phyloP scores from a whole-genome alignment of 352 stramenopile genomes.

The Phytophthora syringae region DNA sequence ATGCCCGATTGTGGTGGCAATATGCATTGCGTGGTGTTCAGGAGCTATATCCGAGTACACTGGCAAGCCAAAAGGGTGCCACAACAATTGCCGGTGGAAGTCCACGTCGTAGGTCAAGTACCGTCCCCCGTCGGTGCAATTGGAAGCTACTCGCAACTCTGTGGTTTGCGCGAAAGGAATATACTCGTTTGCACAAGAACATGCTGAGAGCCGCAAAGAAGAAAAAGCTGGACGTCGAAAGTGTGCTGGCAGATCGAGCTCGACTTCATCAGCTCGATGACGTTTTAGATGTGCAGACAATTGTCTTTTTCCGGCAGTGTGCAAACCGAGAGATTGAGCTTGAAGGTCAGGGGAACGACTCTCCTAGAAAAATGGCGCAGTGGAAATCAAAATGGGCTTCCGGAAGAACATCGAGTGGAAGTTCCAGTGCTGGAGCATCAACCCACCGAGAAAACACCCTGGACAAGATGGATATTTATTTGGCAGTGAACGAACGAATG shows the following conservation, averaged over 20 bases:
- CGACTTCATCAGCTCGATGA: conserved; percentile 74
- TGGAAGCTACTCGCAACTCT: conserved; percentile 72
- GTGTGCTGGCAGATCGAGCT: conserved; percentile 50
- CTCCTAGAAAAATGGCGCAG: conserved; percentile 64
- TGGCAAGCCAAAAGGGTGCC: conserved; percentile 11
- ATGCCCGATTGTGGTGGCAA: conserved; percentile 75
- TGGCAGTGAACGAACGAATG: conserved; percentile 65
- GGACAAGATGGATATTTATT: conserved; percentile 66
- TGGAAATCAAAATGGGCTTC: conserved; percentile 78
- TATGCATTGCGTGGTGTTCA: conserved; percentile 79
- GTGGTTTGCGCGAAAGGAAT: conserved; percentile 71
- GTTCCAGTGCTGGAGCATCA: not conserved
- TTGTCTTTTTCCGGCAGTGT: conserved; percentile 85
- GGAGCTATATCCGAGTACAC: conserved; percentile 48
- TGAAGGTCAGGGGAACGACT: conserved; percentile 71
- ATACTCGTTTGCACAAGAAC: conserved; percentile 81
- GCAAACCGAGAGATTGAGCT: conserved; percentile 68
- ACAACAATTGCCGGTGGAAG: not conserved
- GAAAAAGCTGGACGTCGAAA: conserved; percentile 64
- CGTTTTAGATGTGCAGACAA: conserved; percentile 71
- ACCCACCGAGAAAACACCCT: conserved; percentile 22
- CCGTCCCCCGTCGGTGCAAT: conserved; percentile 31
- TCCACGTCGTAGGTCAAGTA: conserved; percentile 10
- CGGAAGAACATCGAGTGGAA: conserved; percentile 31
- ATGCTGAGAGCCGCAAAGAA: conserved; percentile 64